A percentile compares a stretch with the other conserved stretches of the same genome.
These are phyloP conservation scores for Quercus suber DNA, from an alignment of 306 rosid genomes.

Conservation along the genomic window DNA sequence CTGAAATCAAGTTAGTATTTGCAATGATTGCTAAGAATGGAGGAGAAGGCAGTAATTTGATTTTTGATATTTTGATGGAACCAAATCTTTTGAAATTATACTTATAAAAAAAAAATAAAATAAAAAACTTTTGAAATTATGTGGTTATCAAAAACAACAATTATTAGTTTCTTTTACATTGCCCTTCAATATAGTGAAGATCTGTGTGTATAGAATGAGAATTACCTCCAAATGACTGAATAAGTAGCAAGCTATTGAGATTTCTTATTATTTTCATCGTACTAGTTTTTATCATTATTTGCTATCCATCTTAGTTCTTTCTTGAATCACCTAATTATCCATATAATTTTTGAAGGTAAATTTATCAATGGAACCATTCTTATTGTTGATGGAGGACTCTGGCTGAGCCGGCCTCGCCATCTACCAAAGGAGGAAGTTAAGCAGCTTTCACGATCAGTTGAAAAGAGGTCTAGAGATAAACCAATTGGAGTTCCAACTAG, in stretches of 20 bases:
- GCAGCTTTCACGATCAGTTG: constrained; percentile 74
- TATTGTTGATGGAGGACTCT: constrained; percentile 79
- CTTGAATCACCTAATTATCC: constrained; percentile 1
- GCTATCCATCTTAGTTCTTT: background rate
- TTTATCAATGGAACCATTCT: constrained; percentile 66
- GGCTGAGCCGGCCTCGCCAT: constrained; percentile 88
- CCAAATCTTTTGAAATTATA: background rate
- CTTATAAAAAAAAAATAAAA: too few species aligned
- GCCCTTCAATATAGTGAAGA: background rate
- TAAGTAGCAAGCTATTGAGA: too few species aligned
- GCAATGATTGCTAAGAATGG: too few species aligned
- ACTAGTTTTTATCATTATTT: background rate
- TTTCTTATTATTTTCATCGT: too few species aligned
- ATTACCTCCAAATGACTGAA: too few species aligned
- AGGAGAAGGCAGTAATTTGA: too few species aligned
- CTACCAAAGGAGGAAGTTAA: constrained; percentile 72
- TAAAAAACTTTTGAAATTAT: background rate
- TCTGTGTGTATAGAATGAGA: background rate
- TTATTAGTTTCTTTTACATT: background rate
- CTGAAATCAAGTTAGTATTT: too few species aligned
- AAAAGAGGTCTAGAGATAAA: constrained; percentile 64
- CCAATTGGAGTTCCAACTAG: constrained; percentile 70
- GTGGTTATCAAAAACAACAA: background rate
- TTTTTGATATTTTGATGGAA: background rate
- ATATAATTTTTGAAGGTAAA: constrained; percentile 61